phyloP scores from a whole-genome alignment of 2,329 filamentous ascomycete species.

The Pyricularia grisea region DNA sequence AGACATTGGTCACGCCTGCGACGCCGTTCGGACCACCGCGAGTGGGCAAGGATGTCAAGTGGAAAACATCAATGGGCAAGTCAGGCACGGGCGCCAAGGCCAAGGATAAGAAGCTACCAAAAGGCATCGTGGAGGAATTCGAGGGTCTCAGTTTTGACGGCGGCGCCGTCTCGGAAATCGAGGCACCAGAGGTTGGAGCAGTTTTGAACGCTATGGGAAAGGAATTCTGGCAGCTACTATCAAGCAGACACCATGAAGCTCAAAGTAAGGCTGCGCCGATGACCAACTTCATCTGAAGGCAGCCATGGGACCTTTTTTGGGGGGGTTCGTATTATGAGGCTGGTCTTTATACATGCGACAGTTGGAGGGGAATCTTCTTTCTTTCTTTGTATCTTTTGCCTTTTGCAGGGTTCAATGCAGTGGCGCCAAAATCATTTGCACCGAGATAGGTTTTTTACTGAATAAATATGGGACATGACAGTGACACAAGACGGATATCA shows the following conservation, averaged over 20 bases:
- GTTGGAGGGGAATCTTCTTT: neutral
- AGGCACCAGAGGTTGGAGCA: conserved; percentile 30
- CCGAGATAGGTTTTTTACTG: neutral
- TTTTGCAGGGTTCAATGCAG: neutral
- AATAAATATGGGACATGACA: neutral
- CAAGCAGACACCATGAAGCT: neutral
- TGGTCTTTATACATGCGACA: neutral
- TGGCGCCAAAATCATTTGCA: neutral
- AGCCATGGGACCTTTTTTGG: neutral
- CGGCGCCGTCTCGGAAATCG: conserved; percentile 17
- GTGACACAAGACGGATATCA: neutral
- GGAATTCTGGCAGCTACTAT: conserved; percentile 22
- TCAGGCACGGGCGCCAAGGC: conserved; percentile 20
- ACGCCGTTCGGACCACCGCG: conserved; percentile 42
- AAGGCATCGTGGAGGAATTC: neutral
- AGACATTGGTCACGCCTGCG: conserved; percentile 52
- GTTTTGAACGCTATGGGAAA: conserved; percentile 30
- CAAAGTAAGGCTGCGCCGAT: neutral
- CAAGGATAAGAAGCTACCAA: conserved; percentile 14
- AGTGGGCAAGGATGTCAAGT: conserved; percentile 39
- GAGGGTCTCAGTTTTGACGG: conserved; percentile 7
- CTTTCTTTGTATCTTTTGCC: too few relatives aligned
- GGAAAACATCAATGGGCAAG: conserved; percentile 18
- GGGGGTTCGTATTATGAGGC: neutral
- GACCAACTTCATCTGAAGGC: neutral